Conservation (phyloP, 345 rosid species). For the Litchi chinensis region DNA sequence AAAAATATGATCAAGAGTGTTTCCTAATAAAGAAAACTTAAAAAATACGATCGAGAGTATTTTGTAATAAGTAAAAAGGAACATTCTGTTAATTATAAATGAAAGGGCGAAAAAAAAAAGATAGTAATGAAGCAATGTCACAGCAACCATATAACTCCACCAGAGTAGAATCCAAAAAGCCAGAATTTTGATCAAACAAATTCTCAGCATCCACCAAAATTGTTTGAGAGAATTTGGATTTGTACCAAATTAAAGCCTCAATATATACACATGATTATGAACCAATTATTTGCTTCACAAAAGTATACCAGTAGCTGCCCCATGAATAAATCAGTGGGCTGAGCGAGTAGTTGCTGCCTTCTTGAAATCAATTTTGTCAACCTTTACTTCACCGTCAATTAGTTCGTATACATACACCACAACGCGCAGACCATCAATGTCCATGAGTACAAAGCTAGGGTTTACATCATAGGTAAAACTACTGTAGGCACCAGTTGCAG, state of each 20-base stretch:
- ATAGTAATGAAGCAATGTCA: not conserved
- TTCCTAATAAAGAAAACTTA: not conserved
- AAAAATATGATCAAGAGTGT: no score
- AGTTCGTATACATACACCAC: constrained; percentile 42
- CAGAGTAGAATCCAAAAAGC: not conserved
- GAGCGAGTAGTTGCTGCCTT: constrained; percentile 31
- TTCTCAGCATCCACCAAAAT: constrained; percentile 11
- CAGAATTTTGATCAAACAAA: not conserved
- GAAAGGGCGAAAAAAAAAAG: not conserved
- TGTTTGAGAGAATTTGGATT: not conserved
- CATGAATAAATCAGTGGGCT: constrained; percentile 15
- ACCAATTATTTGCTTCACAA: constrained; percentile 1
- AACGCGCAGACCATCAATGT: constrained; percentile 44
- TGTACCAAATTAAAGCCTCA: not conserved
- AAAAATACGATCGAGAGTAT: not conserved
- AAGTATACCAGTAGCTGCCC: not conserved
- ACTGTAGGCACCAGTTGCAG: constrained; percentile 51
- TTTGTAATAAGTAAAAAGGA: not conserved
- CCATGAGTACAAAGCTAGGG: constrained; percentile 51
- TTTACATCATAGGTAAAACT: constrained; percentile 42
- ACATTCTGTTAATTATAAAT: not conserved
- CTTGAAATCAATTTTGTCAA: constrained; percentile 44
- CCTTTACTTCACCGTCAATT: constrained; percentile 41
- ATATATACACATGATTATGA: not conserved
- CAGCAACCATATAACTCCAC: not conserved